These are phyloP conservation scores for Glycyrrhiza uralensis DNA, from an alignment of 306 rosid species.

Conservation along the genomic window DNA sequence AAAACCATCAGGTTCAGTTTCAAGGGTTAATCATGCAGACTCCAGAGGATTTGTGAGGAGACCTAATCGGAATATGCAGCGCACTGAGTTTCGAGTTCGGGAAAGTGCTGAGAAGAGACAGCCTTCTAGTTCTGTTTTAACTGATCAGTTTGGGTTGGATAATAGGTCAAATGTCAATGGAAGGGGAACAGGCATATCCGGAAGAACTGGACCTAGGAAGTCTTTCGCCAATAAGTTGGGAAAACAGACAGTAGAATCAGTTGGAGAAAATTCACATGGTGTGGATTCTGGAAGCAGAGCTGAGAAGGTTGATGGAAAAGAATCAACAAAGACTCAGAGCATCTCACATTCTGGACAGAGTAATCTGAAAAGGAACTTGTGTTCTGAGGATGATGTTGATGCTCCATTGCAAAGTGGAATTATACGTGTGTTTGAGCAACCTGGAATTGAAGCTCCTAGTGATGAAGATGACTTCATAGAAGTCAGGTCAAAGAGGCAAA, in stretches of 20 bases:
- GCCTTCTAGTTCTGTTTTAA: slow-evolving; percentile 39
- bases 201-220: slow-evolving; percentile 61
- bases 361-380: slow-evolving; percentile 64
- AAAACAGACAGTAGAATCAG: slow-evolving; percentile 46
- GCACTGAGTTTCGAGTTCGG: slow-evolving; percentile 84
- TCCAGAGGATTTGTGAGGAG: slow-evolving; percentile 59
- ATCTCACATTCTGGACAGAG: slow-evolving; percentile 58
- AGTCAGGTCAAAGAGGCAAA: slow-evolving; percentile 96
- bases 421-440: slow-evolving; percentile 88
- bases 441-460: slow-evolving; percentile 97
- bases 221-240: slow-evolving; percentile 40
- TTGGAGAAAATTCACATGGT: slow-evolving; percentile 37
- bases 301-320: slow-evolving; percentile 60
- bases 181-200: slow-evolving; percentile 39
- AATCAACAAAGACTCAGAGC: slow-evolving; percentile 43
- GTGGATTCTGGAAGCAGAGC: slow-evolving; percentile 47
- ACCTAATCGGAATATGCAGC: slow-evolving; percentile 64
- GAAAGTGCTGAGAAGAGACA: slow-evolving; percentile 60
- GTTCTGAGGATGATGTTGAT: slow-evolving; percentile 77
- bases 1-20: slow-evolving; percentile 46
- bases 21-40: slow-evolving; percentile 46
- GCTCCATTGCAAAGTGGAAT: slow-evolving; percentile 91
- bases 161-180: slow-evolving; percentile 47
- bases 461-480: slow-evolving; percentile 97
- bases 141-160: slow-evolving; percentile 47